A percentile compares a stretch with the other conserved stretches of the same genome.
These are phyloP conservation scores for Capronia coronata DNA, from an alignment of 2,329 filamentous ascomycete species.

Conservation along the genomic window DNA sequence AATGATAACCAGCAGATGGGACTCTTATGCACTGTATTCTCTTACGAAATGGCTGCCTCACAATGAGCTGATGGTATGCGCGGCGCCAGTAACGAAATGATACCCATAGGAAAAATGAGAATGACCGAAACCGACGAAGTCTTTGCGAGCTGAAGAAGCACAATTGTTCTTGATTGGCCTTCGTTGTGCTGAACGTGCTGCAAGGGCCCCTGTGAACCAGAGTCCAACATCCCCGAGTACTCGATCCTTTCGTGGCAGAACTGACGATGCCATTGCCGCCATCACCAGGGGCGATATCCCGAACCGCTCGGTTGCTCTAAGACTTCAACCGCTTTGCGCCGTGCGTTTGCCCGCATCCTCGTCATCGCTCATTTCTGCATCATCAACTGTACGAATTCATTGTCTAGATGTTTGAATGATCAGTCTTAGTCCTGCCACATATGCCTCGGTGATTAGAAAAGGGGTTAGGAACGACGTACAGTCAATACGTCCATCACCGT, in stretches of 20 bases:
- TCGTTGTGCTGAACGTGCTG: slow-evolving; percentile 3
- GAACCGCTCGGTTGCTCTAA: slow-evolving; percentile 3
- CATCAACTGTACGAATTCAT: slow-evolving; percentile 91
- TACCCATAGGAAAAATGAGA: slow-evolving; percentile 5
- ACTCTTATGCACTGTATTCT: background rate
- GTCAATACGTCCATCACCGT: slow-evolving; percentile 81
- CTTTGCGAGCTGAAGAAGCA: background rate
- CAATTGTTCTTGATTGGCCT: background rate
- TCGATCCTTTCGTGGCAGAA: slow-evolving; percentile 11
- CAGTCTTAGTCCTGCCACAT: background rate
- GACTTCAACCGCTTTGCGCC: slow-evolving; percentile 1
- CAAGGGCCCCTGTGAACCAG: background rate
- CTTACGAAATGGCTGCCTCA: background rate
- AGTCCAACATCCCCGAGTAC: background rate
- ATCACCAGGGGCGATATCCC: background rate
- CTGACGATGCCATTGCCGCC: slow-evolving; percentile 1
- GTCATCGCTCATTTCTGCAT: slow-evolving; percentile 71
- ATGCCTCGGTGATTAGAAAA: background rate
- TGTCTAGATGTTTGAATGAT: slow-evolving; percentile 51
- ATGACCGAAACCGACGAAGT: background rate
- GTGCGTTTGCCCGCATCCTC: slow-evolving; percentile 2
- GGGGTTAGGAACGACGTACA: slow-evolving; percentile 51
- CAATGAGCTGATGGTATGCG: background rate
- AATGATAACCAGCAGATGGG: background rate
- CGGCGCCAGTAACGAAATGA: slow-evolving; percentile 3